Base-by-base conservation (phyloP, 148 eudicot species). In the Rhododendron molle region DNA sequence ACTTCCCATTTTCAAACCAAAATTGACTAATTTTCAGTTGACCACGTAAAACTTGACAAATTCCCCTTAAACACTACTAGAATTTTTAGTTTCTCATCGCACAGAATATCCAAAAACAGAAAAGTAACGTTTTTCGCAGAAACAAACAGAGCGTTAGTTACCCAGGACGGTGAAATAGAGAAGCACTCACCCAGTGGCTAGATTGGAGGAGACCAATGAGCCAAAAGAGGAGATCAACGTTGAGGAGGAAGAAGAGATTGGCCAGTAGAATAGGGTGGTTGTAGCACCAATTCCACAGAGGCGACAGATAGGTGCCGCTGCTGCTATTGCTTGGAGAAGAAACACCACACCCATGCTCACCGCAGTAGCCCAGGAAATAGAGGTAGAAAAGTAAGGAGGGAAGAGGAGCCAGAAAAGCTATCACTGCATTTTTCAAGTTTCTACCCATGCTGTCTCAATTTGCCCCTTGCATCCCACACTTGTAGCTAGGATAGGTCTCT, bases 181-280 rank as follows among this genome's bases (percentile, higher is more conserved):
- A 32, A 7, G 5, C 44, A 87, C 85, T 13, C 72, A 95, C 99
- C 99, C 99, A 96, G 85, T 96, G 93, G 90, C 93, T 95, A n/a
- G 94, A 92, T 78, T 95, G 98, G 84, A 95, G 65, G 83, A 89
- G 92, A 62, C 94, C 92, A 44, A 96, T 88, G 86, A 88, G 32
- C 99, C 99, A 96, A 87, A 95, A 95, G 80, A 93, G 89, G 85
- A 94, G 56, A 86, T 94, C 90, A 76, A 96, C 91, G 65, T 96
- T 96, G 89, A 95, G 65, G 87, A 96, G 94, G 91, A 94, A 96
- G 83, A 96, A 84, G 76, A 88, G 79, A 73, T 92, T 91, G 76
- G 93, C 95, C 38, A 96, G 87, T 5, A 96, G 91, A 32, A 96
- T 38, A 9, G 99, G 99, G 86, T 94, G 97, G 32, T 90, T 54